Conservation (phyloP, 1,284 basidiomycete species). For the Microbotryum violaceum region DNA sequence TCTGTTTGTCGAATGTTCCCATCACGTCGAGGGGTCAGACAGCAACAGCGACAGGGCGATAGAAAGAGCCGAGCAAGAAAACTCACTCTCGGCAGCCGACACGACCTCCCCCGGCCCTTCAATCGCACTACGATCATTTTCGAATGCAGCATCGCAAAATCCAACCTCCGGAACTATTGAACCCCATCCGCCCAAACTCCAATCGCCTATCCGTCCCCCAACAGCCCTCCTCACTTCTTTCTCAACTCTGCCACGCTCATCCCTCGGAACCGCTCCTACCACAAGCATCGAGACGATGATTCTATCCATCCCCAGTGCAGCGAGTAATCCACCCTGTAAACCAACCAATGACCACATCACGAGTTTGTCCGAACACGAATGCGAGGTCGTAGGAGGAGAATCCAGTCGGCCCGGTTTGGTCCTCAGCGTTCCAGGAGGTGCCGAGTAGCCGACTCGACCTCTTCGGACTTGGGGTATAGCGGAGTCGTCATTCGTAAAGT, state of each 20-base stretch:
- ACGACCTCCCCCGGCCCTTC: slow-evolving; percentile 22
- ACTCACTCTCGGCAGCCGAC: slow-evolving; percentile 32
- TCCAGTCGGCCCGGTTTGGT: slow-evolving; percentile 80
- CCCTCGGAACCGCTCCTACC: slow-evolving; percentile 49
- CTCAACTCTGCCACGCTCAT: slow-evolving; percentile 3
- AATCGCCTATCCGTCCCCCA: slow-evolving; percentile 37
- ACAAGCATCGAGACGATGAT: slow-evolving; percentile 59
- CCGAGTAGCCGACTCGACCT: slow-evolving; percentile 68
- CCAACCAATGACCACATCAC: slow-evolving; percentile 72
- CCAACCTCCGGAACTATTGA: slow-evolving; percentile 45
- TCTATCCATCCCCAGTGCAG: slow-evolving; percentile 50
- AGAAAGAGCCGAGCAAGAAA: not conserved
- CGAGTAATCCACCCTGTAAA: slow-evolving; percentile 69
- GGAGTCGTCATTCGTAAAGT: not conserved
- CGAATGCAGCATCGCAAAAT: slow-evolving; percentile 56
- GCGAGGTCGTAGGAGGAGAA: slow-evolving; percentile 65
- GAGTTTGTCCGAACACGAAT: slow-evolving; percentile 89
- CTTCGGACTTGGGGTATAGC: slow-evolving; percentile 47
- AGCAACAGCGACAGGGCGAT: slow-evolving; percentile 17
- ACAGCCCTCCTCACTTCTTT: slow-evolving; percentile 50
- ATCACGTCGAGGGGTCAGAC: slow-evolving; percentile 25
- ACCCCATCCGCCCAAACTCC: slow-evolving; percentile 1
- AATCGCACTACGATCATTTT: slow-evolving; percentile 48
- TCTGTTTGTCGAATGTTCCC: slow-evolving; percentile 52
- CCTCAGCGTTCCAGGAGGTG: slow-evolving; percentile 60